Percentiles rank a stretch among this genome's conserved stretches.
phyloP scores from a whole-genome alignment of 768 basidiomycete species.

The Suillus luteus region DNA sequence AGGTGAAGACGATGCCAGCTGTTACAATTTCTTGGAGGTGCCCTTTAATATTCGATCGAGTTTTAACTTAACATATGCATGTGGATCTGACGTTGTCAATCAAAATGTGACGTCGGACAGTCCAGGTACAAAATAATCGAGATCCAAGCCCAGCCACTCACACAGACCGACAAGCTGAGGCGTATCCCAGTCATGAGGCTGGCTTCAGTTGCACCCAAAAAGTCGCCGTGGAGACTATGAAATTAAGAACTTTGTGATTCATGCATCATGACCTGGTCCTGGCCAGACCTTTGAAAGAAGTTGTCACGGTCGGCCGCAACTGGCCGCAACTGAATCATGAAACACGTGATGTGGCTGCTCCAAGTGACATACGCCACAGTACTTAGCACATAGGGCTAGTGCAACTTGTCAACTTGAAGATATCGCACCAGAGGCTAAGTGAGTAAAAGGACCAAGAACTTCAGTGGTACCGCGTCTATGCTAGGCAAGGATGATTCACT shows the following conservation, averaged over 20 bases:
- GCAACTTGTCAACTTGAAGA: too few relatives aligned
- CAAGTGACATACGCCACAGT: too few relatives aligned
- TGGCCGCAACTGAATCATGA: too few relatives aligned
- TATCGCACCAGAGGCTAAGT: background rate
- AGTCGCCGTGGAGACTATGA: background rate
- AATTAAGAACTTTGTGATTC: background rate
- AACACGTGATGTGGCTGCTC: too few relatives aligned
- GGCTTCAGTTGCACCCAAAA: too few relatives aligned
- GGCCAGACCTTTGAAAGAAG: background rate
- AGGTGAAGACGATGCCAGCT: background rate
- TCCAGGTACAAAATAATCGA: constrained; percentile 1
- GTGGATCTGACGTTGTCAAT: background rate
- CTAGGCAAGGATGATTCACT: constrained; percentile 17
- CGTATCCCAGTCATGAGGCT: background rate
- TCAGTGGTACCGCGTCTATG: background rate
- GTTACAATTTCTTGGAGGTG: background rate
- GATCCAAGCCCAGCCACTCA: background rate
- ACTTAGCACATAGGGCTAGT: too few relatives aligned
- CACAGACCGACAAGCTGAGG: background rate
- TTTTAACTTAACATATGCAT: background rate
- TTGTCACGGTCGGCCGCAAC: too few relatives aligned
- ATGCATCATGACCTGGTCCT: background rate
- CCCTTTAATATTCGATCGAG: background rate
- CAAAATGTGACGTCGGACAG: background rate
- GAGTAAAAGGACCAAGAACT: background rate